Base-by-base conservation (phyloP, 495 filamentous ascomycete genomes). In the Cryomyces antarcticus region DNA sequence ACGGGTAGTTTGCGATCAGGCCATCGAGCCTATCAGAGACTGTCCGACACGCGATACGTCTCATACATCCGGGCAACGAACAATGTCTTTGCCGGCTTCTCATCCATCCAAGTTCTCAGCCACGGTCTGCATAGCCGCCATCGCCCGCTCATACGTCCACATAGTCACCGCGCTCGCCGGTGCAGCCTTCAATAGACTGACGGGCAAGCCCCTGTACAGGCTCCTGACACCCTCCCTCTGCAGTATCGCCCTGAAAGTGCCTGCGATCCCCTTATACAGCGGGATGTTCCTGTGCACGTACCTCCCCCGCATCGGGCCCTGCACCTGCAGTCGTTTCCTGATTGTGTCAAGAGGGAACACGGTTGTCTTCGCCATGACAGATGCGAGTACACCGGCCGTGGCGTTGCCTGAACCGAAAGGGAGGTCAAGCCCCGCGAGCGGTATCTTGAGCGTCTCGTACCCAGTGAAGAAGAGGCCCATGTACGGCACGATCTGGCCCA, bases 341-440 rank as follows among this genome's bases (percentile, higher is more conserved):
- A 94, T 82, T 38, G 95, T 68, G 51, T 99, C 89, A n/a, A 99
- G 64, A 7, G 89, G 89, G 55, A 93, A 97, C 4, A 92, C 80
- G 6, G 73, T 77, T 9, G 87, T 86, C 60, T 97, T 97, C 7
- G 86, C 78, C 28, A 82, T 47, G 0, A 93, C 65, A 33, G 77
- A 80, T 0, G 89, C 82, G 2, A 84, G 30, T 1, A 88, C 66
- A 11, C 88, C 92, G 1, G 87, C 78, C 0, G 76, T 66, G 0
- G 88, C 89, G 57, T 93, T 82, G 7, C 79, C 76, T 6, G 73
- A 77, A 7, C 84, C 80, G 50, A 79, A 77, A 0, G 59, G 59
- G 9, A 63, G 49, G 1, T 46, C 36, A 3, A 56, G 37, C 30
- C 27, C 46, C 5, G 57, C 45, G n/a, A 60, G 37, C 2, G 83